Evolutionary conservation across 108 stramenopile genomes (phyloP).

Genomic region (Nannochloropsis gaditana): DNA sequence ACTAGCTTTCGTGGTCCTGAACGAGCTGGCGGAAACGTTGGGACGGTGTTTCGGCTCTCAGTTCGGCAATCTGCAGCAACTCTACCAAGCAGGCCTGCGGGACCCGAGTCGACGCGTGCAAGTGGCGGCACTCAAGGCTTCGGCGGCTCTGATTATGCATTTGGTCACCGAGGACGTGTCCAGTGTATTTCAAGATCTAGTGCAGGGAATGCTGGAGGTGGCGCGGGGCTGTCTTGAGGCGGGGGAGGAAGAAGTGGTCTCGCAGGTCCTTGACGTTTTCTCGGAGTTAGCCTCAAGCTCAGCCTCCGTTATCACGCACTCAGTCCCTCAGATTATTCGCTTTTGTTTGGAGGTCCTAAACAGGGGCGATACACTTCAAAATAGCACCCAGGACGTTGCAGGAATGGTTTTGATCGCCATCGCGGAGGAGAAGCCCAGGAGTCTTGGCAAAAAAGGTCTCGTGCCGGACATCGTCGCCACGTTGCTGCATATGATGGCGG

Average conservation of each 20-base stretch:
- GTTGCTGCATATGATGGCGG: slow-evolving; percentile 77
- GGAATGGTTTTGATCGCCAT: slow-evolving; percentile 80
- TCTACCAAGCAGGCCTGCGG: slow-evolving; percentile 67
- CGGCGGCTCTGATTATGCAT: slow-evolving; percentile 33
- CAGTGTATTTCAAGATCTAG: slow-evolving; percentile 45
- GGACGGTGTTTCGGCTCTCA: slow-evolving; percentile 69
- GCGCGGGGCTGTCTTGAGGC: slow-evolving; percentile 42
- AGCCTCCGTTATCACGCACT: slow-evolving; percentile 54
- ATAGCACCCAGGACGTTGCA: slow-evolving; percentile 74
- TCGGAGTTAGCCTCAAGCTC: slow-evolving; percentile 66
- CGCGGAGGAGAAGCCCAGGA: slow-evolving; percentile 85
- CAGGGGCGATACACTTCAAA: slow-evolving; percentile 62
- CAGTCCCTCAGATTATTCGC: slow-evolving; percentile 62
- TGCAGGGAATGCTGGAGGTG: slow-evolving; percentile 47
- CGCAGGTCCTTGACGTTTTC: slow-evolving; percentile 64
- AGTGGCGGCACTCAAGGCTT: slow-evolving; percentile 46
- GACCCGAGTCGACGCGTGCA: slow-evolving; percentile 52
- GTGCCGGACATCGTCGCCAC: slow-evolving; percentile 62
- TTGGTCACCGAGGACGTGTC: slow-evolving; percentile 43
- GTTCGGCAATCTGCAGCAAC: slow-evolving; percentile 62
- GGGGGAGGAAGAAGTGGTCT: slow-evolving; percentile 59
- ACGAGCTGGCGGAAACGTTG: slow-evolving; percentile 87
- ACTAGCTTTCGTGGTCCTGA: slow-evolving; percentile 78
- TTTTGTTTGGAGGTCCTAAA: slow-evolving; percentile 64
- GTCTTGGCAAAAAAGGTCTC: slow-evolving; percentile 70